Evolutionary conservation across 176 grass and related monocot genomes (phyloP), one percentile per base, ranked within the genome.

Genomic region (Poa pratensis): DNA sequence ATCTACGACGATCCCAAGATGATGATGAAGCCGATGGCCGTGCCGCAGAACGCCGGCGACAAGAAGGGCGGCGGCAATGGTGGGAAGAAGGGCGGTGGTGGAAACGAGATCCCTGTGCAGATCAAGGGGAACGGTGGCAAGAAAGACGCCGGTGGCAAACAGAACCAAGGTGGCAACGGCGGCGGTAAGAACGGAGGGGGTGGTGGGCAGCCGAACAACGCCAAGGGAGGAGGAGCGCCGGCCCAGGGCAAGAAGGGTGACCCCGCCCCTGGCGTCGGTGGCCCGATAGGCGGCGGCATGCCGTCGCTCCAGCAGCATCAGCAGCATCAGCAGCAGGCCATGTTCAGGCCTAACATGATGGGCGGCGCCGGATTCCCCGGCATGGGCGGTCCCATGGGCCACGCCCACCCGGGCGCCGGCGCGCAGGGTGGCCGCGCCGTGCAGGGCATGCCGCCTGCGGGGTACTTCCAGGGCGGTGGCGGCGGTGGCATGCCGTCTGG

Each of bases 51-150:
- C 54, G 82, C 48, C 15, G 80, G 23, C 9, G 87, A 82, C 26
- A 91, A 91, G 90, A 94, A 90, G 64, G 85, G 90, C 24, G 93
- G 85, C 4, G 73, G 55, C 13, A 69, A 69, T 19, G 85, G 81
- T 30, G 90, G 82, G 30, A 78, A 80, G 27, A 94, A 91, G 64
- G 83, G 83, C 9, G 89, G 86, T 18, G 80, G 83, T 1, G 81
- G 89, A 3, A 84, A 85, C 34, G 89, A 82, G 57, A 87, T 85
- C 19, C 89, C 81, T 0, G 76, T 80, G 30, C 90, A 91, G 60
- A 83, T 82, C 68, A 97, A 92, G 81, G 93, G 93, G 6, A 87
- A 77, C 27, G 74, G 82, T 3, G 88, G 90, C 23, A 95, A 93
- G 85, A 88, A 93, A 63, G 90, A 91, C 48, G 80, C 39, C 1